These are phyloP conservation scores for Phragmites australis DNA, from an alignment of 176 grass and related monocot species.

Conservation along the genomic window DNA sequence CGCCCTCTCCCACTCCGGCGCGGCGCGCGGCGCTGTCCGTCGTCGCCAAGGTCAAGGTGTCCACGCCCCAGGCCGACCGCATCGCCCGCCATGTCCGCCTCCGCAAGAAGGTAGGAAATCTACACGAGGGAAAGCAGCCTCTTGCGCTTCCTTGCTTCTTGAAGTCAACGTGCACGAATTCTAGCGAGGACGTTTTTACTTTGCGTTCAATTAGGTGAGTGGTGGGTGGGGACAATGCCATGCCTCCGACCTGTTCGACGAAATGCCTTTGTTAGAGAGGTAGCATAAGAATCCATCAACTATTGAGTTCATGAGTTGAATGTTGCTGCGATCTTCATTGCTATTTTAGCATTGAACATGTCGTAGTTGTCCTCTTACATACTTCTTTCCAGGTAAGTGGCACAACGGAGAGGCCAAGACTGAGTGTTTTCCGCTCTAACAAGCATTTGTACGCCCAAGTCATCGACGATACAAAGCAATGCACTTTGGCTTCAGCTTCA, in stretches of 20 bases:
- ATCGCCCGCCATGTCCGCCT: constrained; percentile 69
- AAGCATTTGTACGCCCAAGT: constrained; percentile 92
- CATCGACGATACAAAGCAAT: constrained; percentile 90
- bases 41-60: constrained; percentile 61
- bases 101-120: constrained; percentile 72
- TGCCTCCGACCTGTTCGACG: constrained; percentile 21
- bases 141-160: not conserved
- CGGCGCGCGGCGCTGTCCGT: constrained; percentile 39
- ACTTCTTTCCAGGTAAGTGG: constrained; percentile 65
- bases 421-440: constrained; percentile 77
- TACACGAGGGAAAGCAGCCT: not conserved
- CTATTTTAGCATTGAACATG: not conserved
- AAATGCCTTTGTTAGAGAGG: constrained; percentile 18
- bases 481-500: constrained; percentile 83
- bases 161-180: not conserved
- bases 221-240: not conserved
- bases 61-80: constrained; percentile 67
- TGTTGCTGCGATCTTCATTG: not conserved
- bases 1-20: constrained; percentile 3
- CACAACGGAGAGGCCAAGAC: constrained; percentile 79
- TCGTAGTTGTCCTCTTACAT: not conserved
- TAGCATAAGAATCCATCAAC: not conserved
- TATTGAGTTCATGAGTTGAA: not conserved
- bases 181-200: not conserved
- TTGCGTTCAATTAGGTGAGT: not conserved